A percentile compares a stretch with the other conserved stretches of the same genome.
These are phyloP conservation scores for Tulasnella sp. DNA, from an alignment of 768 basidiomycete species.

Conservation along the genomic window DNA sequence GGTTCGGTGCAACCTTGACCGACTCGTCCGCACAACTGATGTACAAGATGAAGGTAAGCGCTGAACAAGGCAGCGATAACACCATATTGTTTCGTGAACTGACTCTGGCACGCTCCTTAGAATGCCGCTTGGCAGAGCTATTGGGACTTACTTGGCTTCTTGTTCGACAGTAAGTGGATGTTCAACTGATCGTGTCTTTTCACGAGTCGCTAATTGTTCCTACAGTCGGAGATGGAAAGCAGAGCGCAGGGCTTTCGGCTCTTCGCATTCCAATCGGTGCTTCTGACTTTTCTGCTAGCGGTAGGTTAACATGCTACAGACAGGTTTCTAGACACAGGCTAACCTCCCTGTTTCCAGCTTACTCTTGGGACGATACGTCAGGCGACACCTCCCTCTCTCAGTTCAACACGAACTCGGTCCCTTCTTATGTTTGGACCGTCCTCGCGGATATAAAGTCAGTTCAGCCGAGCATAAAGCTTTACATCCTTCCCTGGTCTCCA, in stretches of 20 bases:
- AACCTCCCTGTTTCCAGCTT: constrained; percentile 38
- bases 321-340: background rate
- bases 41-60: constrained; percentile 58
- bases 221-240: constrained; percentile 53
- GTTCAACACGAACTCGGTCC: constrained; percentile 57
- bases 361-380: constrained; percentile 59
- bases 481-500: constrained; percentile 70
- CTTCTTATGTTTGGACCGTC: constrained; percentile 59
- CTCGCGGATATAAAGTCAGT: constrained; percentile 59
- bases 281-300: constrained; percentile 60
- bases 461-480: constrained; percentile 52
- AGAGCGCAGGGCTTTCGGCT: constrained; percentile 64
- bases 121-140: constrained; percentile 53
- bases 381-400: constrained; percentile 55
- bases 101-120: constrained; percentile 34
- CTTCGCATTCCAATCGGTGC: constrained; percentile 68
- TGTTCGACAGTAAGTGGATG: constrained; percentile 48
- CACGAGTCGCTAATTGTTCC: background rate
- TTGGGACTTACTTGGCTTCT: constrained; percentile 52
- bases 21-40: constrained; percentile 65
- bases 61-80: background rate
- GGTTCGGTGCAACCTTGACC: constrained; percentile 50
- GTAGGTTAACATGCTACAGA: constrained; percentile 36
- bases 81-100: background rate
- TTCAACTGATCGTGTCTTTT: background rate